Percentiles rank a stretch among this genome's conserved stretches.
Evolutionary conservation across 2,329 filamentous ascomycete species (phyloP).

Genomic region (Neurospora sp.): DNA sequence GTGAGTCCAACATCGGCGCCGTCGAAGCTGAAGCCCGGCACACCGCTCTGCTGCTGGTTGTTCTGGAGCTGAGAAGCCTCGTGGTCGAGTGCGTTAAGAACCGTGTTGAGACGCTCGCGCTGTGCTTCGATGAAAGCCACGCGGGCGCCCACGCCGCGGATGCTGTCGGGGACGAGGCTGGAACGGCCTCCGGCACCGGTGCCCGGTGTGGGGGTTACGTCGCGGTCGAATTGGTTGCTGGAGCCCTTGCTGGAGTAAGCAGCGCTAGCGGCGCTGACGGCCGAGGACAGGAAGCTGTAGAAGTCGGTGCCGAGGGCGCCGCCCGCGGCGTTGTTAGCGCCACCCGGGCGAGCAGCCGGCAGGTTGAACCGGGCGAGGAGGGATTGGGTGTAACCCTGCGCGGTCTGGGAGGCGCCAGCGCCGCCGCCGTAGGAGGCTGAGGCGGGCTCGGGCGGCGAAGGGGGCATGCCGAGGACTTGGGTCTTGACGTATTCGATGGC

Average conservation of each 20-base stretch:
- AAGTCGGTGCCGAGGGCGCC: conserved; percentile 46
- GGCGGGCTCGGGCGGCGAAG: conserved; percentile 30
- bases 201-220: conserved; percentile 16
- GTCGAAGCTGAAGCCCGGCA: conserved; percentile 5
- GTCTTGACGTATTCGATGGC: conserved; percentile 64
- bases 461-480: conserved; percentile 68
- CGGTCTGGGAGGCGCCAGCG: conserved; percentile 27
- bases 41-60: conserved; percentile 19
- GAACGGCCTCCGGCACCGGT: conserved; percentile 21
- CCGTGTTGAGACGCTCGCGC: conserved; percentile 63
- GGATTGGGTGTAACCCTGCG: conserved; percentile 63
- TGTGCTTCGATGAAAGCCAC: conserved; percentile 69
- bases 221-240: conserved; percentile 16
- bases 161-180: conserved; percentile 57
- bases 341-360: conserved; percentile 54
- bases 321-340: conserved; percentile 14
- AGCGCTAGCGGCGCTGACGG: conserved; percentile 53
- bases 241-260: conserved; percentile 20
- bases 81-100: conserved; percentile 69
- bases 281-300: conserved; percentile 67
- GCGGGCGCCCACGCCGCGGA: conserved; percentile 56
- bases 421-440: conserved; percentile 30
- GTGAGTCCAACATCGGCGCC: background rate
- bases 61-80: conserved; percentile 55
- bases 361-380: conserved; percentile 82